Base-by-base conservation (phyloP, 495 filamentous ascomycete species). In the Daldinia grandis region DNA sequence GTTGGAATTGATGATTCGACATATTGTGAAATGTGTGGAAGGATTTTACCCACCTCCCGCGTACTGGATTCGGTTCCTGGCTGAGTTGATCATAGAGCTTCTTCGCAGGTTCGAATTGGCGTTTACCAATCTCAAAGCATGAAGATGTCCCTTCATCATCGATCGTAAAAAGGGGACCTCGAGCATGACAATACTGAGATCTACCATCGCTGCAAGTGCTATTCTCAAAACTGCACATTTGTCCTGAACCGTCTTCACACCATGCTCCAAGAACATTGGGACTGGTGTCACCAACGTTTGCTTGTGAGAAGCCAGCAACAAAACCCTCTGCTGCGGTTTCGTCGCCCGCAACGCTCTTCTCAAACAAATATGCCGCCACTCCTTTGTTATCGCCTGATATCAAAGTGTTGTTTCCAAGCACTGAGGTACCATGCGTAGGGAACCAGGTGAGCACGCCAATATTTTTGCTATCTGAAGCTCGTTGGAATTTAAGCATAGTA, bases 301-400 rank as follows among this genome's bases (percentile, higher is more conserved):
- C 89, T 78, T 98, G 95, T 0, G 94, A 96, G 76, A 99, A 99
- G 10, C 93, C 95, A 2, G 96, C 93, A 17, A 99, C 91, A 68
- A 94, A 97, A n/a, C 84, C 86, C 24, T 89, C 86, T 0, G 89
- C 85, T 33, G 87, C 87, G 10, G 81, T 77, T 0, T 77, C 69
- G 8, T 86, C 82, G 5, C 74, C 78, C 3, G 76, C 71, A 10
- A 91, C 84, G 50, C 87, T 90, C 71, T 92, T 86, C 76, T 99
- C 95, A 63, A 98, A 92, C 6, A 95, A 79, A 69, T 89, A 89
- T 1, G 95, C 94, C 19, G 95, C 95, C 4, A 97, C 93, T 14
- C 95, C 95, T 79, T 99, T 99, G 78, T 99, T 99, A 76, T 99
- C 95, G 9, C 93, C 95, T 4, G 93, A 89, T 49, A 97, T 88